Conservation (phyloP, 164 flowering plant species). For the Hamamelis virginiana region DNA sequence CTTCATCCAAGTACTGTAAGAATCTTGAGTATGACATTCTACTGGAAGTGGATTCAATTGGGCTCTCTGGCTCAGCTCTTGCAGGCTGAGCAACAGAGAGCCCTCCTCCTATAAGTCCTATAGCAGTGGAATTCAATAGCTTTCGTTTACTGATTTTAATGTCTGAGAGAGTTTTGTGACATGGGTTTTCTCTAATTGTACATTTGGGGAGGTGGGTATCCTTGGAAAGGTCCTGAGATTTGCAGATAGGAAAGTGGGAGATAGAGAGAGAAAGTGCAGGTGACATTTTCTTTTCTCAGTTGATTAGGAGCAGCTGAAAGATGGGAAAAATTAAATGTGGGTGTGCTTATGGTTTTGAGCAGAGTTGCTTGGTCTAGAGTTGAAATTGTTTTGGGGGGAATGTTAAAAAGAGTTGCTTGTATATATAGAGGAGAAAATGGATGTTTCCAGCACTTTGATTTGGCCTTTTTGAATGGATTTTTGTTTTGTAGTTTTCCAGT, state of each 20-base stretch:
- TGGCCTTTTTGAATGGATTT: neutral
- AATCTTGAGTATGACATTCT: conserved; percentile 70
- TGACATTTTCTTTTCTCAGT: conserved; percentile 26
- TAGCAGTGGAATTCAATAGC: conserved; percentile 34
- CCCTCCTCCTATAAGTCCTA: conserved; percentile 36
- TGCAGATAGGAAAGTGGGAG: conserved; percentile 38
- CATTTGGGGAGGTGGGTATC: conserved; percentile 31
- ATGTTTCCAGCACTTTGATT: conserved; percentile 11
- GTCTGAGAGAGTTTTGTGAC: conserved; percentile 19
- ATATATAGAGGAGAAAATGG: neutral
- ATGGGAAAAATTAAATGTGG: neutral
- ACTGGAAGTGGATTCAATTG: conserved; percentile 42
- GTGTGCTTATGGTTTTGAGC: neutral
- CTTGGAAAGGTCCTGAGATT: conserved; percentile 36
- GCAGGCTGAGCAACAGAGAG: conserved; percentile 36
- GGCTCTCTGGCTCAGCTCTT: conserved; percentile 54
- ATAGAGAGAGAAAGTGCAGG: conserved; percentile 36
- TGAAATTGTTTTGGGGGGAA: neutral
- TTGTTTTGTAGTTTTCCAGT: neutral
- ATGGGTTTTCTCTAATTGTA: conserved; percentile 27
- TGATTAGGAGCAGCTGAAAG: neutral
- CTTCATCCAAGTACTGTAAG: conserved; percentile 61
- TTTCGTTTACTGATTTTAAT: conserved; percentile 34
- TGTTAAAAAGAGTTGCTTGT: neutral
- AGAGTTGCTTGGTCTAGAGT: neutral